Base-by-base conservation (phyloP, 2,329 filamentous ascomycete genomes). In the Fusarium pininemorale region DNA sequence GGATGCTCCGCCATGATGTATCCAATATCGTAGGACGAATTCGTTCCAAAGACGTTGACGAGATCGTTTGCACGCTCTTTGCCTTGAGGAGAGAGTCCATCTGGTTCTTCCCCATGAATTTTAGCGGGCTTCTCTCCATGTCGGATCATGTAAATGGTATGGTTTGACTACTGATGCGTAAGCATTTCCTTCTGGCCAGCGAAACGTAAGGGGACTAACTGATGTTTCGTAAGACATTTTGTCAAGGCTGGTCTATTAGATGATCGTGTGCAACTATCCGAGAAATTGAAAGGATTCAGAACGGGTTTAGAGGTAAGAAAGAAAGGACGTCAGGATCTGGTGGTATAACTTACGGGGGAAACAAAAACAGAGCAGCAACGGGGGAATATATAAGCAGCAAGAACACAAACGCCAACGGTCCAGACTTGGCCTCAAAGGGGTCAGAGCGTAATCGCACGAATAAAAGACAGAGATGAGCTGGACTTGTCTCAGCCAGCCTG, bases 381-480 rank as follows among this genome's bases (percentile, higher is more conserved):
- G 12, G 39, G 8, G 1, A 24, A 15, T 35, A 35, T 44, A 35
- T 13, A 35, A 5, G 28, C 0, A 6, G 9, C 6, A 2, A 35
- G 14, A 1, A 9, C 0, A 2, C 0, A 22, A 16, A 26, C 18
- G 18, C 18, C 32, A 22, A 16, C 16, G 28, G 22, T 35, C 28
- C 9, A 41, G 48, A 41, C 9, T 2, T 20, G 20, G 24, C 22
- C 6, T 0, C 6, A 22, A 18, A 15, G 22, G 38, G 20, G 26
- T 22, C 50, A 22, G 18, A 53, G 30, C 30, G 50, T 18, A 1
- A 20, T 38, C 2, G 24, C 18, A 54, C n/a, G 16, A 54, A 54
- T 54, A 3, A 22, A 22, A 12, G 9, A 35, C 6, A 15, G 3
- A 24, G n/a, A 37, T 26, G 9, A 56, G 30, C 4, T 47, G 11